Conservation (phyloP, 768 basidiomycete genomes). For the Crepidotus variabilis region DNA sequence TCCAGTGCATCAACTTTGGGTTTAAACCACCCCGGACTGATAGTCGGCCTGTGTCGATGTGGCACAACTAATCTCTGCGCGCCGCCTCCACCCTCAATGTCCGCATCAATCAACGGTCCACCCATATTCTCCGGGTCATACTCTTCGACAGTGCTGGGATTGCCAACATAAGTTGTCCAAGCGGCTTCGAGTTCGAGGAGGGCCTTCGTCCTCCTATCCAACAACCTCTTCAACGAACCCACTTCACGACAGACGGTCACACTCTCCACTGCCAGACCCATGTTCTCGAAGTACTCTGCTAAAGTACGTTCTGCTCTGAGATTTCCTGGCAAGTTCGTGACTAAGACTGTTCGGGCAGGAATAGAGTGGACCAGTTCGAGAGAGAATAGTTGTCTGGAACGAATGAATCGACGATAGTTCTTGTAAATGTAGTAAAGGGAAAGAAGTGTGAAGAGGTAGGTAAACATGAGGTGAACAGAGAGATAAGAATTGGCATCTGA, state of each 20-base stretch:
- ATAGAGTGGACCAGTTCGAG: constrained; percentile 94
- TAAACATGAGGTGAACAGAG: constrained; percentile 86
- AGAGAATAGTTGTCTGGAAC: constrained; percentile 89
- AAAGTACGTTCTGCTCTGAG: constrained; percentile 81
- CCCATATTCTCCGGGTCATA: constrained; percentile 69
- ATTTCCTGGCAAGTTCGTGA: constrained; percentile 80
- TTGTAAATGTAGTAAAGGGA: constrained; percentile 83
- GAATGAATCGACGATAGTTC: constrained; percentile 87
- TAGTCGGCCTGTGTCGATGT: constrained; percentile 70
- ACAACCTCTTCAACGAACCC: constrained; percentile 59
- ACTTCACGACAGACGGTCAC: constrained; percentile 88
- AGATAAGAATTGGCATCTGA: constrained; percentile 89
- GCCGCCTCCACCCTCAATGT: constrained; percentile 49
- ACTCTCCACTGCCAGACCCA: constrained; percentile 87
- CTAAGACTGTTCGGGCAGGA: constrained; percentile 88
- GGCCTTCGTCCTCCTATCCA: constrained; percentile 80
- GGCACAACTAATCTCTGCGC: constrained; percentile 63
- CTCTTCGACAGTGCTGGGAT: constrained; percentile 81
- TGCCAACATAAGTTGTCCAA: constrained; percentile 92
- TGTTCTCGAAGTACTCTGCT: constrained; percentile 91
- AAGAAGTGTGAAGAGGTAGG: constrained; percentile 88
- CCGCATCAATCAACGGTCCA: constrained; percentile 45
- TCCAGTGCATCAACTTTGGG: constrained; percentile 86
- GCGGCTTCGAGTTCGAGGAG: constrained; percentile 75
- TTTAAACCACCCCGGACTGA: constrained; percentile 72